phyloP scores from a whole-genome alignment of 176 grass and related monocot genomes.

The Bolboschoenus planiculmis region DNA sequence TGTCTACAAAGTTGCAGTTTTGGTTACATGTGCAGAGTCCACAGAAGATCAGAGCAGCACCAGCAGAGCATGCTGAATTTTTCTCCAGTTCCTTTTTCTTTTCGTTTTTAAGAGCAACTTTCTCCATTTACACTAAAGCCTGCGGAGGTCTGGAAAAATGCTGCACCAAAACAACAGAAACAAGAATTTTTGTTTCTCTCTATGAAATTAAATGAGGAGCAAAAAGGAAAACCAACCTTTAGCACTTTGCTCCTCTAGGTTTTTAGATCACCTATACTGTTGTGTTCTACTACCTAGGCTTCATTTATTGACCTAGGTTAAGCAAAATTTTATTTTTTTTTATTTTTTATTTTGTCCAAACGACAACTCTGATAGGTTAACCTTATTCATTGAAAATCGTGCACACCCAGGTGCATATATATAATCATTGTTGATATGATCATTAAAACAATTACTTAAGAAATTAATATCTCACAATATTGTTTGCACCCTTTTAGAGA shows the following conservation, averaged over 20 bases:
- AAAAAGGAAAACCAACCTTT: background rate
- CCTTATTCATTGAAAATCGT: background rate
- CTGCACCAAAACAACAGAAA: constrained; percentile 15
- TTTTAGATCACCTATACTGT: background rate
- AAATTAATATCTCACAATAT: background rate
- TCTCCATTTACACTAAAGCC: constrained; percentile 53
- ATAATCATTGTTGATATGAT: constrained; percentile 16
- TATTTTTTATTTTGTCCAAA: background rate
- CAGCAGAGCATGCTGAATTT: background rate
- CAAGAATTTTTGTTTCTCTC: constrained; percentile 15
- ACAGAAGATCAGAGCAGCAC: background rate
- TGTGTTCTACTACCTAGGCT: background rate
- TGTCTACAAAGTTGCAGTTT: background rate
- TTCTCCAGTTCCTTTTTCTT: constrained; percentile 2
- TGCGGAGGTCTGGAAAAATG: constrained; percentile 8
- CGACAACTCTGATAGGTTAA: background rate
- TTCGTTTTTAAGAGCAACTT: constrained; percentile 4
- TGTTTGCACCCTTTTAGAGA: background rate
- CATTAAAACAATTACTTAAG: background rate
- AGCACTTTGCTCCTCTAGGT: constrained; percentile 8
- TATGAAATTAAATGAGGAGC: constrained; percentile 3
- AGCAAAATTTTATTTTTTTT: background rate
- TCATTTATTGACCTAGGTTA: constrained; percentile 8
- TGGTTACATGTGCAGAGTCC: background rate
- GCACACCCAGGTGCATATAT: background rate